These are phyloP conservation scores for Magnusiomyces sp. DNA, from an alignment of 1,139 yeast genomes.

Conservation along the genomic window DNA sequence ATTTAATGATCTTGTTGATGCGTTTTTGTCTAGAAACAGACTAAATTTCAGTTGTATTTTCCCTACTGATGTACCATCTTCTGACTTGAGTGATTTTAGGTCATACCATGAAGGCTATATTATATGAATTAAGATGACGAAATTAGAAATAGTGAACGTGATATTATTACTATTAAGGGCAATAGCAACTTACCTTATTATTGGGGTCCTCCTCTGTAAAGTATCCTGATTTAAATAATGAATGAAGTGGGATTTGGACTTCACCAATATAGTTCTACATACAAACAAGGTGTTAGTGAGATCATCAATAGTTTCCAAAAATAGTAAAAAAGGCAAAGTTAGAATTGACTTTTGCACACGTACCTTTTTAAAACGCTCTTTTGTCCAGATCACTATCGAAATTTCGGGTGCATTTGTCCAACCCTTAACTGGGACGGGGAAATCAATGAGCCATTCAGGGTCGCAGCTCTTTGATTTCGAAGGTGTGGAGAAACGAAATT, in stretches of 20 bases:
- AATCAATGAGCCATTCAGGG: constrained; percentile 33
- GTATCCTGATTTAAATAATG: constrained; percentile 25
- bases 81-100: not conserved
- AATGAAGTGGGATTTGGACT: constrained; percentile 35
- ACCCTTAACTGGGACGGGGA: constrained; percentile 23
- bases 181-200: constrained; percentile 14
- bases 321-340: constrained; percentile 23
- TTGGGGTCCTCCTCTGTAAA: constrained; percentile 18
- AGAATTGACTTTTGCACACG: constrained; percentile 49
- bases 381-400: constrained; percentile 34
- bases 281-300: constrained; percentile 26
- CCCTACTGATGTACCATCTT: not conserved
- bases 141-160: too few species aligned
- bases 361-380: constrained; percentile 34
- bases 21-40: not conserved
- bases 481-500: constrained; percentile 6
- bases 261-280: constrained; percentile 45
- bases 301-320: not conserved
- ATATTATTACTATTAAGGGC: too few species aligned
- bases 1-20: too few species aligned
- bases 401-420: constrained; percentile 24
- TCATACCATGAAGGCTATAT: constrained; percentile 1
- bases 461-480: constrained; percentile 19
- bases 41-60: not conserved
- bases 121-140: not conserved